Evolutionary conservation across 2,329 filamentous ascomycete species (phyloP).

Genomic region (Microdochium trichocladiopsis): DNA sequence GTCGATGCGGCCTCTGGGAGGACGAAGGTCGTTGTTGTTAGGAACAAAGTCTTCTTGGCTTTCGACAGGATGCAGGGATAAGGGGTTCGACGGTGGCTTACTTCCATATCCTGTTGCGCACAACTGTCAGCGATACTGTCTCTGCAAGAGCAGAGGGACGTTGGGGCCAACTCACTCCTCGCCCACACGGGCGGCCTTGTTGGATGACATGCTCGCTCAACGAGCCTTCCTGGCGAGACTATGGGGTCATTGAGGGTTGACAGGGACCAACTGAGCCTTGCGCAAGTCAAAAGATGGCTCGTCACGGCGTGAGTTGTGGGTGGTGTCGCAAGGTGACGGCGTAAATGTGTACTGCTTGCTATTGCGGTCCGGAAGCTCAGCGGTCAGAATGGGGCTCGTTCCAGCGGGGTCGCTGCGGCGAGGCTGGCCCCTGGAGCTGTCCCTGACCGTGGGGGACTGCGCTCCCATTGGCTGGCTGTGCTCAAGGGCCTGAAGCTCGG

Average conservation of each 20-base stretch:
- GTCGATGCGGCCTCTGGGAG: slow-evolving; percentile 76
- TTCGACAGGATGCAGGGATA: slow-evolving; percentile 12
- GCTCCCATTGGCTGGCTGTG: background rate
- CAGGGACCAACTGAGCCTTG: background rate
- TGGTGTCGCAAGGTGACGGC: background rate
- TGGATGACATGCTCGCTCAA: slow-evolving; percentile 44
- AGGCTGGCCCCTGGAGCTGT: background rate
- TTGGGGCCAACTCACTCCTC: slow-evolving; percentile 44
- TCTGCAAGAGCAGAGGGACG: background rate
- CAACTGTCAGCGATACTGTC: slow-evolving; percentile 20
- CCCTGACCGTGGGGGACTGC: background rate
- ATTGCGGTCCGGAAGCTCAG: background rate
- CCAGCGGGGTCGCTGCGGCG: background rate
- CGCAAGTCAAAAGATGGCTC: background rate
- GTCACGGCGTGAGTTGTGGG: background rate
- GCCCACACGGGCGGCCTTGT: slow-evolving; percentile 53
- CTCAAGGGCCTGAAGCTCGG: background rate
- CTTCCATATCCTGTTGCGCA: slow-evolving; percentile 73
- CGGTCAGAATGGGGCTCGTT: background rate
- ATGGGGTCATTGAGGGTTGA: slow-evolving; percentile 14
- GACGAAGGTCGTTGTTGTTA: background rate
- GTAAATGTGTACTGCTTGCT: too few species aligned
- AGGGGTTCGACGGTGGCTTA: slow-evolving; percentile 37
- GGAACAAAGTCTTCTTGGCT: slow-evolving; percentile 7
- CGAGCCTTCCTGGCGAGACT: slow-evolving; percentile 12